A percentile compares a stretch with the other conserved stretches of the same genome.
Conservation (phyloP, 768 basidiomycete genomes). For the Hortiboletus flavorubellus region DNA sequence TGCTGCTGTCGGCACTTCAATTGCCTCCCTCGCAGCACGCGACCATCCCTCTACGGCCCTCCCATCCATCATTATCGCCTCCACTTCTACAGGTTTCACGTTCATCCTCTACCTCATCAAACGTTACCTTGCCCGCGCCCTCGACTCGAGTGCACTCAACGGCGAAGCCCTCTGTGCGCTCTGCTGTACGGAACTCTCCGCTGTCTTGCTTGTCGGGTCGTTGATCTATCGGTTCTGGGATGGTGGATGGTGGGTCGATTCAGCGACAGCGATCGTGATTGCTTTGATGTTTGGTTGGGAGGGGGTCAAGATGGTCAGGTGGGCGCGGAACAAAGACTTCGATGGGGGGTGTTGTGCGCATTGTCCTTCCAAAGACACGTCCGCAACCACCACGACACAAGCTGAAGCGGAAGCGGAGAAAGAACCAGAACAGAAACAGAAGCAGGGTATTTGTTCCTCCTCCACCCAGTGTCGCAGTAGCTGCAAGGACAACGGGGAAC, state of each 20-base stretch:
- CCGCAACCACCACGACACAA: not conserved
- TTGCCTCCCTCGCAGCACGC: constrained; percentile 33
- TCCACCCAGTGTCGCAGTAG: not conserved
- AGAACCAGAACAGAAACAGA: not conserved
- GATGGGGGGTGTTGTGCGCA: constrained; percentile 38
- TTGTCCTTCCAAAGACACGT: not conserved
- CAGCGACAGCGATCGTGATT: constrained; percentile 40
- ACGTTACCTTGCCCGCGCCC: constrained; percentile 41
- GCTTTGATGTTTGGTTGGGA: constrained; percentile 44
- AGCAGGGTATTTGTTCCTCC: not conserved
- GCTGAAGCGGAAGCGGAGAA: constrained; percentile 1
- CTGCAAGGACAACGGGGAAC: constrained; percentile 1
- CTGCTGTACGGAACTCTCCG: constrained; percentile 42
- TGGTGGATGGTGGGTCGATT: constrained; percentile 50
- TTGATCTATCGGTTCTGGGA: constrained; percentile 39
- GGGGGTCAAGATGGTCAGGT: constrained; percentile 41
- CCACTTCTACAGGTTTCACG: constrained; percentile 38
- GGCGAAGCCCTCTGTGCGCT: constrained; percentile 45
- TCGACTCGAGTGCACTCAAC: constrained; percentile 43
- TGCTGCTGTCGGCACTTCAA: constrained; percentile 36
- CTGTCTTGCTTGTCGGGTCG: constrained; percentile 41
- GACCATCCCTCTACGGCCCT: constrained; percentile 38
- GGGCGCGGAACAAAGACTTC: constrained; percentile 35
- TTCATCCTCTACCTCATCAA: constrained; percentile 43
- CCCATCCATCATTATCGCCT: constrained; percentile 42